A percentile compares a stretch with the other conserved stretches of the same genome.
phyloP scores from a whole-genome alignment of 495 filamentous ascomycete species.

The Neurospora hispaniola region DNA sequence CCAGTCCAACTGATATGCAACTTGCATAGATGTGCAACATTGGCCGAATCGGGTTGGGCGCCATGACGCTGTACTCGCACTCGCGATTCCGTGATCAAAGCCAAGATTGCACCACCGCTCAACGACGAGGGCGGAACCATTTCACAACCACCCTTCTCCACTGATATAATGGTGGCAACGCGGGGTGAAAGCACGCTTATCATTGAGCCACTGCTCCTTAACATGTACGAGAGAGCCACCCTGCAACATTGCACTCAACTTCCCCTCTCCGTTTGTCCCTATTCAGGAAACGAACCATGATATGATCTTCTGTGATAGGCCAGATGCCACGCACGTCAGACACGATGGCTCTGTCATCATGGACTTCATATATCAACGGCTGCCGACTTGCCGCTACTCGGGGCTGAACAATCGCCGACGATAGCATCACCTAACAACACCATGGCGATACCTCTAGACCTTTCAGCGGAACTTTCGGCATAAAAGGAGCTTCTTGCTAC shows the following conservation, averaged over 20 bases:
- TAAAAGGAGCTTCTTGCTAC: background rate
- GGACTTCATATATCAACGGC: background rate
- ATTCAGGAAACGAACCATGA: background rate
- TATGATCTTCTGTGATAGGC: constrained; percentile 1
- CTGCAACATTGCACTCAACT: background rate
- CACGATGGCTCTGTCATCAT: constrained; percentile 13
- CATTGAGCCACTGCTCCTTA: background rate
- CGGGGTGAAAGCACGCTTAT: constrained; percentile 2
- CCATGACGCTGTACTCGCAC: background rate
- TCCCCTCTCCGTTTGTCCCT: background rate
- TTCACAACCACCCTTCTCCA: background rate
- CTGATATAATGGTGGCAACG: background rate
- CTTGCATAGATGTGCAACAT: background rate
- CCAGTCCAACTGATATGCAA: background rate
- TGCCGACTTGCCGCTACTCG: background rate
- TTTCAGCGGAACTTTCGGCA: background rate
- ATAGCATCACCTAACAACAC: background rate
- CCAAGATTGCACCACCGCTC: constrained; percentile 3
- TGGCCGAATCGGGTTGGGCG: background rate
- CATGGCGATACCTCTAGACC: background rate
- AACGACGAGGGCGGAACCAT: background rate
- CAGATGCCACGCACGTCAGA: constrained; percentile 14
- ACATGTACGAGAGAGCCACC: background rate
- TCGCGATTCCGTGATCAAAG: constrained; percentile 1
- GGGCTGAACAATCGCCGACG: background rate